Percentiles rank a stretch among this genome's conserved stretches.
Evolutionary conservation across 2,329 filamentous ascomycete species (phyloP).

Genomic region (Fusarium illudens): DNA sequence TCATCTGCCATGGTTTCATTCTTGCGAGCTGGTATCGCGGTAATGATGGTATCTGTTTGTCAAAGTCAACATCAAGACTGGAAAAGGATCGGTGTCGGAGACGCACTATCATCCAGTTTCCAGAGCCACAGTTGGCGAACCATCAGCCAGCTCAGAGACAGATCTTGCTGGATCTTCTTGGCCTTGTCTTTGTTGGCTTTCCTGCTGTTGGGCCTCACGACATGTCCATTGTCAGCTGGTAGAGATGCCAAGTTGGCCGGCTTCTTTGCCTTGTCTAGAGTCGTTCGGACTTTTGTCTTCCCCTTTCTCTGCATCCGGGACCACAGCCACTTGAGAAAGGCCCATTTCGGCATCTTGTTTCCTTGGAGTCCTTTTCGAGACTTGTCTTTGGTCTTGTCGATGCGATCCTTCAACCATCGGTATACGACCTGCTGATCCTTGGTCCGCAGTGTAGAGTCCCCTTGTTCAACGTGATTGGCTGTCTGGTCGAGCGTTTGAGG

Average conservation of each 20-base stretch:
- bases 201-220: background rate
- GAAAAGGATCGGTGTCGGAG: rapidly evolving
- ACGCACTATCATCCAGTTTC: background rate
- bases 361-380: background rate
- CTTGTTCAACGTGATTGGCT: background rate
- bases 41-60: background rate
- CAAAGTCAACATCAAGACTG: background rate
- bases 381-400: background rate
- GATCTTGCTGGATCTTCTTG: background rate
- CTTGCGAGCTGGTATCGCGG: background rate
- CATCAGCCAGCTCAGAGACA: background rate
- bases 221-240: background rate
- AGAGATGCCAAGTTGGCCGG: background rate
- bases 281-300: background rate
- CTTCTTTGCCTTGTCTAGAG: background rate
- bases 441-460: background rate
- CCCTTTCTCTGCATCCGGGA: background rate
- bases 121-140: background rate
- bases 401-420: background rate
- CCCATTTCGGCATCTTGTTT: background rate
- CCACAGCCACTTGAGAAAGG: background rate
- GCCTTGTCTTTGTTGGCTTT: background rate
- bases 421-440: background rate
- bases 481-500: background rate
- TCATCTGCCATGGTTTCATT: background rate